Percentiles rank a stretch among this genome's conserved stretches.
These are phyloP conservation scores for Cocos nucifera DNA, from an alignment of 176 grass and related monocot genomes.

Conservation along the genomic window DNA sequence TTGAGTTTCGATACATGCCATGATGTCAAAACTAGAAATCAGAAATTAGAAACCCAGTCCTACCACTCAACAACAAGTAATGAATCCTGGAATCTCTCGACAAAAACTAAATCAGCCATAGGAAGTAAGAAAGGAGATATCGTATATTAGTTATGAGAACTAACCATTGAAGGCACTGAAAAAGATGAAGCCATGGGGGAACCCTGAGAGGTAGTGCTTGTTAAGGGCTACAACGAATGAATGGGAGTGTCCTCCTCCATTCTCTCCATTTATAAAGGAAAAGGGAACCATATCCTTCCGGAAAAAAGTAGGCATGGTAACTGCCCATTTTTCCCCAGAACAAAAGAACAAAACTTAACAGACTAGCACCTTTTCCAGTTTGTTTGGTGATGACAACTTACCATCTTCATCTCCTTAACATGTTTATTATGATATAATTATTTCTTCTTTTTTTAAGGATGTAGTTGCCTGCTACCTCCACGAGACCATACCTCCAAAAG, in stretches of 20 bases:
- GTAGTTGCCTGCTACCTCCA: too few relatives aligned
- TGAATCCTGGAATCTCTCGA: too few relatives aligned
- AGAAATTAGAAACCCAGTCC: too few relatives aligned
- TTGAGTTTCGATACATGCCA: too few relatives aligned
- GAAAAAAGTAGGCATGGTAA: not conserved
- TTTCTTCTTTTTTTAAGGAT: too few relatives aligned
- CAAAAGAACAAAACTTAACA: slow-evolving; percentile 5
- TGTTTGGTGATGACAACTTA: too few relatives aligned
- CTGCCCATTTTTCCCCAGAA: not conserved
- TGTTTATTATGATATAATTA: too few relatives aligned
- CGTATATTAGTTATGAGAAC: not conserved
- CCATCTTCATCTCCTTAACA: not conserved
- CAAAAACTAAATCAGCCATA: too few relatives aligned
- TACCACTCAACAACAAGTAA: too few relatives aligned
- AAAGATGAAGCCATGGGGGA: slow-evolving; percentile 52
- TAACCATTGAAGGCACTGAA: slow-evolving; percentile 68
- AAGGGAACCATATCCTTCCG: not conserved
- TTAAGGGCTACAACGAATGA: not conserved
- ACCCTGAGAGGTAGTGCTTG: not conserved
- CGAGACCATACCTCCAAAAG: too few relatives aligned
- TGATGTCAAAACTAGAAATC: too few relatives aligned
- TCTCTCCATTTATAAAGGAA: slow-evolving; percentile 13
- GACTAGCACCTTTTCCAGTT: too few relatives aligned
- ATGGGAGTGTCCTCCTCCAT: not conserved
- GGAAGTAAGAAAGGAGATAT: not conserved